Conservation (phyloP, 129 eudicot genomes). For the Oenanthe sinensis region DNA sequence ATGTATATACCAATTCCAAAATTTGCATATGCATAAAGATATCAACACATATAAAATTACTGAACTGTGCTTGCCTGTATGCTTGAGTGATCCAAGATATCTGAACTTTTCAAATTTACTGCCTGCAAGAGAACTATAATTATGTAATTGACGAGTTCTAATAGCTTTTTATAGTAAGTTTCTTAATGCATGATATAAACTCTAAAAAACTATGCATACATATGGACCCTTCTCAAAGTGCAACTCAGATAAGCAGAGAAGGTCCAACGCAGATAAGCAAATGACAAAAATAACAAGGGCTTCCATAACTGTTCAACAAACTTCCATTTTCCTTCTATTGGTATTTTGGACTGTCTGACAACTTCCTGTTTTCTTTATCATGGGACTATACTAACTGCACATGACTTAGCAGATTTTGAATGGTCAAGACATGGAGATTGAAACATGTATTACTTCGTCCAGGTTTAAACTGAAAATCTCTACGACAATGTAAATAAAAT, state of each 20-base stretch:
- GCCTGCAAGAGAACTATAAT: slow-evolving; percentile 67
- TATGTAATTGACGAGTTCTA: slow-evolving; percentile 21
- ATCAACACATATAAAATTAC: not conserved
- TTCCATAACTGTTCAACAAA: not conserved
- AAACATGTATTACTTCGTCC: not conserved
- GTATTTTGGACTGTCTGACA: not conserved
- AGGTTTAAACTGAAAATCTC: not conserved
- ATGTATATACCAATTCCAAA: not conserved
- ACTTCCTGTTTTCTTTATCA: not conserved
- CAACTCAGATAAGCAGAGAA: not conserved
- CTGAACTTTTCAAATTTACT: slow-evolving; percentile 89
- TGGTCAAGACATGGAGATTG: not conserved
- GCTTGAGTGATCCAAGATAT: slow-evolving; percentile 75
- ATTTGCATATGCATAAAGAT: not conserved
- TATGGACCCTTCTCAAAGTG: not conserved
- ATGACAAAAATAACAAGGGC: not conserved
- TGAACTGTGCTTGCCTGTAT: slow-evolving; percentile 56
- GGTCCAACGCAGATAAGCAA: not conserved
- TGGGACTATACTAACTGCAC: not conserved
- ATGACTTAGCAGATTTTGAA: not conserved
- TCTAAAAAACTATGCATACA: not conserved
- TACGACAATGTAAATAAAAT: not conserved
- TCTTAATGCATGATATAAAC: not conserved
- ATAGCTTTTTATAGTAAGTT: not conserved
- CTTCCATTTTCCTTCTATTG: not conserved